Evolutionary conservation across 2,329 filamentous ascomycete genomes (phyloP).

Genomic region (Drechslerella coelobrocha): DNA sequence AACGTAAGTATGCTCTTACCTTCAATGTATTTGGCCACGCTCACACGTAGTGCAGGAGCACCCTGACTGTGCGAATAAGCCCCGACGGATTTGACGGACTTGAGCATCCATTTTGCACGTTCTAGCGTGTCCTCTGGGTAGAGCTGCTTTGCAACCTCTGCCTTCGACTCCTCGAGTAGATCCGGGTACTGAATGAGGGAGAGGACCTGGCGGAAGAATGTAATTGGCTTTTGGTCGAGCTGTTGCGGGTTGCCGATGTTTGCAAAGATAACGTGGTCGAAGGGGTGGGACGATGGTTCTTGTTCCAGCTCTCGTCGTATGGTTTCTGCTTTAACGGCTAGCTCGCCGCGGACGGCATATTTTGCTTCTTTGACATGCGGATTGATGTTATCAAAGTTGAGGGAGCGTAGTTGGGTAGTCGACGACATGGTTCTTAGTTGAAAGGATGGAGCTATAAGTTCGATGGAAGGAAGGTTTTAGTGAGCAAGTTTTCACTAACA

Average conservation of each 20-base stretch:
- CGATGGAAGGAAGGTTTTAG: not conserved
- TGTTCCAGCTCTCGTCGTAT: constrained; percentile 69
- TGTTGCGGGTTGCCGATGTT: constrained; percentile 99
- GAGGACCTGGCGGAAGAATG: constrained; percentile 96
- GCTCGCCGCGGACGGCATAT: constrained; percentile 95
- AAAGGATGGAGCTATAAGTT: constrained; percentile 3
- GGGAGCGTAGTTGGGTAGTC: constrained; percentile 61
- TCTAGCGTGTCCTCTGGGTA: constrained; percentile 91
- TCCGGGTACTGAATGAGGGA: constrained; percentile 89
- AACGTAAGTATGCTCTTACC: constrained; percentile 63
- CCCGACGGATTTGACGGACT: constrained; percentile 86
- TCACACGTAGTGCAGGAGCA: constrained; percentile 82
- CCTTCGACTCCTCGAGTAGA: constrained; percentile 76
- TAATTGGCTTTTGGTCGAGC: constrained; percentile 98
- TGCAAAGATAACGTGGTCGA: constrained; percentile 88
- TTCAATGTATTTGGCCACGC: constrained; percentile 91
- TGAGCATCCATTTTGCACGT: constrained; percentile 79
- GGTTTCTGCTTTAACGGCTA: constrained; percentile 90
- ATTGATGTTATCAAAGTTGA: constrained; percentile 90
- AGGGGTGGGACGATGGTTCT: constrained; percentile 70
- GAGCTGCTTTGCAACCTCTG: constrained; percentile 75
- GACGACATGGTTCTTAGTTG: constrained; percentile 60
- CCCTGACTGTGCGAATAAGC: constrained; percentile 96
- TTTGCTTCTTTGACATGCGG: constrained; percentile 83
- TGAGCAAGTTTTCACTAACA: not conserved